Evolutionary conservation across 2,329 filamentous ascomycete genomes (phyloP).

Genomic region (Scedosporium aurantiacum): DNA sequence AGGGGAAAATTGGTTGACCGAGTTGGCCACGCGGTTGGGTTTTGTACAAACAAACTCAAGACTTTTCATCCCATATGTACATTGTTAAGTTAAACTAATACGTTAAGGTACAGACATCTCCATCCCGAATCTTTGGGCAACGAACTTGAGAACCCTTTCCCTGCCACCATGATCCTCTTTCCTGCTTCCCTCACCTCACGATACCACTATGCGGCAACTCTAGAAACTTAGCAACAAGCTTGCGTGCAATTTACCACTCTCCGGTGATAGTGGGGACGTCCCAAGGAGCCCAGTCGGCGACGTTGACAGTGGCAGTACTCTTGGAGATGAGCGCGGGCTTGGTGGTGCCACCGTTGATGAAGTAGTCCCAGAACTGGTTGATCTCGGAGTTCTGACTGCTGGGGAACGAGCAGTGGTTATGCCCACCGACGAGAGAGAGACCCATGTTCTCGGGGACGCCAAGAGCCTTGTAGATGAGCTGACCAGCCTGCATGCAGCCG

Average conservation of each 20-base stretch:
- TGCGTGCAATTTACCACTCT: not conserved
- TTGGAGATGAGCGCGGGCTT: slow-evolving; percentile 13
- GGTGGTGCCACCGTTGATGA: slow-evolving; percentile 26
- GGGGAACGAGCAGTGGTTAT: slow-evolving; percentile 46
- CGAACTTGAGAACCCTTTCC: not conserved
- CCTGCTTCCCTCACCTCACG: not conserved
- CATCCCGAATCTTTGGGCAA: not conserved
- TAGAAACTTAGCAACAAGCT: not conserved
- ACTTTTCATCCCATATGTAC: slow-evolving; percentile 5
- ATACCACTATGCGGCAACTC: not conserved
- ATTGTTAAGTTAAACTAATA: slow-evolving; percentile 1
- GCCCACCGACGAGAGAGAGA: slow-evolving; percentile 42
- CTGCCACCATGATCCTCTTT: not conserved
- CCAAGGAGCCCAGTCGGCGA: slow-evolving; percentile 6
- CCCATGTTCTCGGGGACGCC: slow-evolving; percentile 45
- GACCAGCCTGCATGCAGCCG: slow-evolving; percentile 44
- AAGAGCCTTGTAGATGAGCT: slow-evolving; percentile 41
- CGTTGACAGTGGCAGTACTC: slow-evolving; percentile 1
- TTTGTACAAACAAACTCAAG: not conserved
- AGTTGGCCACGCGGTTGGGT: not conserved
- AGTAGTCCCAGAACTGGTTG: slow-evolving; percentile 43
- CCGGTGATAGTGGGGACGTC: slow-evolving; percentile 5
- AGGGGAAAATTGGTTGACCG: not conserved
- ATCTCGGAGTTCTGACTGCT: slow-evolving; percentile 39
- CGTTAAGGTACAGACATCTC: not conserved